Evolutionary conservation across 2,329 filamentous ascomycete species (phyloP).

Genomic region (Fusarium sulawesiense): DNA sequence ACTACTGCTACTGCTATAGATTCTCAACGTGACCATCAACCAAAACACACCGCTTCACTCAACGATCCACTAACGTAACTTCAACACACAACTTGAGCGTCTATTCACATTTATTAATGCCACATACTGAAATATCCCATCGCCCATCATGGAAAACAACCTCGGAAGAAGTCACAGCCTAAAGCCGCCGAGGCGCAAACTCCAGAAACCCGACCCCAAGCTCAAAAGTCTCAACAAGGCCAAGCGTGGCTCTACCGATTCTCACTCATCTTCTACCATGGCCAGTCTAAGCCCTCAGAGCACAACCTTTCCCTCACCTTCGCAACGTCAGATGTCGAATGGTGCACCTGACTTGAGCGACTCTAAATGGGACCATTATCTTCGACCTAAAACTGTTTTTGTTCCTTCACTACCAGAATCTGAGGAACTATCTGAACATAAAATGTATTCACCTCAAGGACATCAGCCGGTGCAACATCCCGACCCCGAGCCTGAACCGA

Average conservation of each 20-base stretch:
- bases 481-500: conserved; percentile 21
- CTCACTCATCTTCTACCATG: conserved; percentile 23
- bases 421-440: conserved; percentile 23
- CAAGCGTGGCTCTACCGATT: conserved; percentile 46
- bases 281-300: conserved; percentile 37
- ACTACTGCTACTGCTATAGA: conserved; percentile 26
- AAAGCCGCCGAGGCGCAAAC: conserved; percentile 46
- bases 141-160: conserved; percentile 22
- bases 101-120: conserved; percentile 24
- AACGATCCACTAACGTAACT: conserved; percentile 6
- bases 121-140: conserved; percentile 16
- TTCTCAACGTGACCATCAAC: conserved; percentile 23
- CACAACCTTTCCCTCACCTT: conserved; percentile 23
- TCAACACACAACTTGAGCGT: background rate
- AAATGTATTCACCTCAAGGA: conserved; percentile 8
- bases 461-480: background rate
- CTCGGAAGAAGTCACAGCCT: conserved; percentile 33
- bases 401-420: conserved; percentile 32
- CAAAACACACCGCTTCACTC: conserved; percentile 12
- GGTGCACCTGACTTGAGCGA: conserved; percentile 46
- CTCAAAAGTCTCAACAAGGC: conserved; percentile 42
- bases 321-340: conserved; percentile 35
- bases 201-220: conserved; percentile 49
- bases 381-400: conserved; percentile 41
- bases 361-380: conserved; percentile 47